Evolutionary conservation across 495 filamentous ascomycete species (phyloP).

Genomic region (Podospora pseudopauciseta): DNA sequence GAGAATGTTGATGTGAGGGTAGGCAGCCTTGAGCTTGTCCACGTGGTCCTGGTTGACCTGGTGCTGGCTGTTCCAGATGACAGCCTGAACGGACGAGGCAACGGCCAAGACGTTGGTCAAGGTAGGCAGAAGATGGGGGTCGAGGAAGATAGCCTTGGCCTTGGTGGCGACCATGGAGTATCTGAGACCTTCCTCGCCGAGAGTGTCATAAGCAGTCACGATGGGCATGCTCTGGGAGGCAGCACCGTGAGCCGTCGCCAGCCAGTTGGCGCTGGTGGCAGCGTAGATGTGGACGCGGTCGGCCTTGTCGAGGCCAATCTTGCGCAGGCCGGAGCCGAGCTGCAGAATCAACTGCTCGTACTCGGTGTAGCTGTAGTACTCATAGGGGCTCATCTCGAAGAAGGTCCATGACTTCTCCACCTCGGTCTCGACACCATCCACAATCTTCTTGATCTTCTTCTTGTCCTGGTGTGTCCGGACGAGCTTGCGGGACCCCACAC

Average conservation of each 20-base stretch:
- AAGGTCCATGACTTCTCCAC: constrained; percentile 96
- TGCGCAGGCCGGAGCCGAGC: constrained; percentile 72
- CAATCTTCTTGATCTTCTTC: constrained; percentile 95
- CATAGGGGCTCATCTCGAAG: constrained; percentile 87
- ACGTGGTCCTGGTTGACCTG: constrained; percentile 75
- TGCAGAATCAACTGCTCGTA: constrained; percentile 74
- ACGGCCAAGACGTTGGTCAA: constrained; percentile 78
- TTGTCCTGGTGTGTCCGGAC: constrained; percentile 84
- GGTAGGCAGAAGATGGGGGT: constrained; percentile 76
- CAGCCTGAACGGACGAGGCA: constrained; percentile 69
- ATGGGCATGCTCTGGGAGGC: constrained; percentile 60
- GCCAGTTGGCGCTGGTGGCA: constrained; percentile 80
- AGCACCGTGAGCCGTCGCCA: constrained; percentile 58
- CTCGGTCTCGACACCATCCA: constrained; percentile 84
- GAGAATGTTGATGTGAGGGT: constrained; percentile 65
- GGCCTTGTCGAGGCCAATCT: constrained; percentile 69
- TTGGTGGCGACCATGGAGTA: constrained; percentile 88
- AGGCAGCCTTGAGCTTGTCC: constrained; percentile 70
- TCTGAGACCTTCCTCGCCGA: constrained; percentile 87
- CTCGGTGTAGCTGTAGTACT: constrained; percentile 81
- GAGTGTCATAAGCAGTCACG: constrained; percentile 75
- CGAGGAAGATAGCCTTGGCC: constrained; percentile 85
- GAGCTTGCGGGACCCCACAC: constrained; percentile 73
- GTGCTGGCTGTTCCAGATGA: constrained; percentile 85
- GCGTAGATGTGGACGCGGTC: constrained; percentile 86